Conservation (phyloP, 1,139 yeast species). For the Pneumocystis jirovecii region DNA sequence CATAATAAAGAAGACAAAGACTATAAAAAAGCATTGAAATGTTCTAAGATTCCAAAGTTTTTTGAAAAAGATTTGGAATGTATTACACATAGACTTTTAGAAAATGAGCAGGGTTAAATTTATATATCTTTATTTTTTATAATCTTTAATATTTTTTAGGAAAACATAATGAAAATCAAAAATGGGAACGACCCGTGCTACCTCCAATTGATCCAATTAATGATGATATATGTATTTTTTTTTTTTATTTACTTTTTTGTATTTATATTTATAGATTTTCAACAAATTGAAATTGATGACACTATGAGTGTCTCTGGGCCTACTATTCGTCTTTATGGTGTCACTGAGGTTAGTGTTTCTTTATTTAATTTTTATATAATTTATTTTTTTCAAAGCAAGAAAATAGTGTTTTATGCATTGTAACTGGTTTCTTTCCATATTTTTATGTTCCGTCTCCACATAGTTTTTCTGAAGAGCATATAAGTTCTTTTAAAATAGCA, state of each 20-base stretch:
- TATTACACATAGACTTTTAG: slow-evolving; percentile 27
- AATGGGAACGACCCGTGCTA: slow-evolving; percentile 50
- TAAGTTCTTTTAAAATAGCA: slow-evolving; percentile 8
- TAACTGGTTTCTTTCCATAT: slow-evolving; percentile 78
- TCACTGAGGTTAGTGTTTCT: slow-evolving; percentile 36
- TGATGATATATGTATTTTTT: slow-evolving; percentile 31
- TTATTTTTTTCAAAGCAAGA: slow-evolving; percentile 31
- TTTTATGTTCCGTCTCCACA: slow-evolving; percentile 84
- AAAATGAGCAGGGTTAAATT: slow-evolving; percentile 14
- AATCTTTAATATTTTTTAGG: not conserved
- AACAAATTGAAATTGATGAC: slow-evolving; percentile 93
- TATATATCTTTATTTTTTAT: slow-evolving; percentile 5
- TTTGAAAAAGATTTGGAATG: slow-evolving; percentile 37
- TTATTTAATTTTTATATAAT: not conserved
- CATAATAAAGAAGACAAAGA: not conserved
- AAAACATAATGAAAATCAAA: slow-evolving; percentile 28
- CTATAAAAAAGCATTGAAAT: not conserved
- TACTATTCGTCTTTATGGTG: slow-evolving; percentile 77
- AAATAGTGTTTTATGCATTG: slow-evolving; percentile 75
- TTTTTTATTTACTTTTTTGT: not conserved
- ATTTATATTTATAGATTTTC: slow-evolving; percentile 35
- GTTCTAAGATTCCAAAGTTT: not conserved
- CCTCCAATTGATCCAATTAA: slow-evolving; percentile 33
- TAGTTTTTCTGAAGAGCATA: slow-evolving; percentile 40
- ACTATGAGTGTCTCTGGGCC: slow-evolving; percentile 35